These are phyloP conservation scores for Eutypa lata DNA, from an alignment of 2,329 filamentous ascomycete species.

Conservation along the genomic window DNA sequence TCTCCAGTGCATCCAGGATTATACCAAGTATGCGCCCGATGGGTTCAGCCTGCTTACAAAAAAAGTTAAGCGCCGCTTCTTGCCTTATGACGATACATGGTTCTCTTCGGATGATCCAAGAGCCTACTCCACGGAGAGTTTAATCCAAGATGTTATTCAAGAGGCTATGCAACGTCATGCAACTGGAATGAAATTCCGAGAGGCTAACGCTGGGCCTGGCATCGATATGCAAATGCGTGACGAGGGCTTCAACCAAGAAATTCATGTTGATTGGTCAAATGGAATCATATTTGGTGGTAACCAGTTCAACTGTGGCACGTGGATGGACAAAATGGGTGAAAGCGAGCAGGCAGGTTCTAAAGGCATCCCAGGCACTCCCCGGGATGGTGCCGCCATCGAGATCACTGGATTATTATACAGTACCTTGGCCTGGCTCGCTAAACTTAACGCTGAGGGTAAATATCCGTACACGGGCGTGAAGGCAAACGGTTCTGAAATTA, in stretches of 20 bases:
- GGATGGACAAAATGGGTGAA: conserved; percentile 99
- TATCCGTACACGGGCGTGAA: conserved; percentile 74
- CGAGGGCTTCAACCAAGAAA: conserved; percentile 87
- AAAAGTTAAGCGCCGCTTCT: conserved; percentile 77
- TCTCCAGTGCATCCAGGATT: conserved; percentile 93
- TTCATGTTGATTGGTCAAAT: conserved; percentile 86
- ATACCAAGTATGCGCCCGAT: conserved; percentile 75
- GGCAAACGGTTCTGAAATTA: conserved; percentile 57
- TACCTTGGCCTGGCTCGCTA: conserved; percentile 74
- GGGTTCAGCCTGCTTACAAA: conserved; percentile 72
- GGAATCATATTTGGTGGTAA: conserved; percentile 94
- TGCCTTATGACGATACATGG: conserved; percentile 95
- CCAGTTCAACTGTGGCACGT: conserved; percentile 93
- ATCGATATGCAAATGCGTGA: conserved; percentile 92
- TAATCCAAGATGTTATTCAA: conserved; percentile 85
- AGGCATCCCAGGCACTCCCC: conserved; percentile 91
- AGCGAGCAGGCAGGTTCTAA: conserved; percentile 87
- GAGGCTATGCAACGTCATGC: conserved; percentile 92
- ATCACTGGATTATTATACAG: conserved; percentile 94
- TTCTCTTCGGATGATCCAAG: conserved; percentile 77
- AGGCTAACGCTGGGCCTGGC: conserved; percentile 85
- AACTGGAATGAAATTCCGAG: conserved; percentile 83
- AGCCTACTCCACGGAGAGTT: conserved; percentile 81
- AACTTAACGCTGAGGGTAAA: conserved; percentile 63
- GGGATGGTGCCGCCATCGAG: conserved; percentile 91